These are phyloP conservation scores for Fonsecaea pedrosoi DNA, from an alignment of 2,329 filamentous ascomycete genomes.

Conservation along the genomic window DNA sequence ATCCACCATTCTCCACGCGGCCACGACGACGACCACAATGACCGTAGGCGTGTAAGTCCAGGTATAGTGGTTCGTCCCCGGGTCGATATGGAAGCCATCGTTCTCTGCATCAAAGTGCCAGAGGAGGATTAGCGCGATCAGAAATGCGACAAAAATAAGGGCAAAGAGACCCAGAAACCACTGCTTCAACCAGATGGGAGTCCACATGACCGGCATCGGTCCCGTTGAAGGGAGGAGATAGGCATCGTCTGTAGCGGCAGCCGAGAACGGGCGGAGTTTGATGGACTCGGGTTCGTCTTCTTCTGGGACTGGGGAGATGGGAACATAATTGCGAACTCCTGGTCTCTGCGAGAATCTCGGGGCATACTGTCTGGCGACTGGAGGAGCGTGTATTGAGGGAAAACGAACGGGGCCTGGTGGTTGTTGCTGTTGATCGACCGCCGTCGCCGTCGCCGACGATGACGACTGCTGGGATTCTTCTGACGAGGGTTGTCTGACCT, in stretches of 20 bases:
- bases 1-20: conserved; percentile 46
- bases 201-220: conserved; percentile 35
- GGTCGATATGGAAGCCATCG: conserved; percentile 33
- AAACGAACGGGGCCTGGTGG: conserved; percentile 27
- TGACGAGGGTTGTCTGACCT: conserved; percentile 21
- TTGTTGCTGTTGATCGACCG: conserved; percentile 5
- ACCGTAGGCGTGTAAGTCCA: conserved; percentile 40
- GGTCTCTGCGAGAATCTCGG: conserved; percentile 22
- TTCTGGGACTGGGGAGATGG: conserved; percentile 34
- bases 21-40: conserved; percentile 43
- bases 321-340: conserved; percentile 26
- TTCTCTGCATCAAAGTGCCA: conserved; percentile 32
- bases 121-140: conserved; percentile 34
- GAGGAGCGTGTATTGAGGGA: conserved; percentile 29
- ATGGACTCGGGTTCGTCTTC: conserved; percentile 35
- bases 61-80: conserved; percentile 35
- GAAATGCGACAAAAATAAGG: conserved; percentile 27
- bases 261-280: conserved; percentile 23
- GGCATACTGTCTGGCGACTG: conserved; percentile 14
- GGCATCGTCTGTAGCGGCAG: conserved; percentile 20
- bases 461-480: conserved; percentile 5
- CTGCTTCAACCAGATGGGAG: conserved; percentile 38
- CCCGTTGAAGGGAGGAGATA: conserved; percentile 8
- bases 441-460: not conserved
- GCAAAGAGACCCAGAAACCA: conserved; percentile 35